These are phyloP conservation scores for Epichloe gansuensis DNA, from an alignment of 2,329 filamentous ascomycete genomes.

Conservation along the genomic window DNA sequence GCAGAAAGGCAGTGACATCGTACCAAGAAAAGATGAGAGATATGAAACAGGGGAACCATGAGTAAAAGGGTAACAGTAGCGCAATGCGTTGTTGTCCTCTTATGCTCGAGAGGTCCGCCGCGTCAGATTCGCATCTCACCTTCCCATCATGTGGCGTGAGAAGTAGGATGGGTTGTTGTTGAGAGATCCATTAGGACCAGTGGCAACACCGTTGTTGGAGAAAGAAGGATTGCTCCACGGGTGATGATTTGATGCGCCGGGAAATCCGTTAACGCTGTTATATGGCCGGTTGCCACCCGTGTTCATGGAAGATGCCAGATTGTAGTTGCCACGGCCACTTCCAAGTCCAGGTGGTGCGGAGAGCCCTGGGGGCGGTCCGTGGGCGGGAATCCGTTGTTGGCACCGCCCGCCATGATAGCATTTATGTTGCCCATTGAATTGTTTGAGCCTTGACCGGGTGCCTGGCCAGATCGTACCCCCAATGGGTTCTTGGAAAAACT, in stretches of 20 bases:
- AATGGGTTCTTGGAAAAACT: conserved; percentile 97
- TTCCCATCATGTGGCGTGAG: conserved; percentile 23
- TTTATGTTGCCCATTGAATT: conserved; percentile 42
- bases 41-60: not conserved
- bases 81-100: not conserved
- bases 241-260: conserved; percentile 11
- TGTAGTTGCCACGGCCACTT: conserved; percentile 14
- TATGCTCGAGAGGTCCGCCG: not conserved
- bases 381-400: conserved; percentile 53
- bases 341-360: conserved; percentile 60
- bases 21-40: not conserved
- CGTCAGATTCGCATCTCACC: conserved; percentile 9
- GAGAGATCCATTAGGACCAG: conserved; percentile 9
- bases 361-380: conserved; percentile 73
- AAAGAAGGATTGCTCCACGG: conserved; percentile 15
- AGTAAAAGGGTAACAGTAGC: not conserved
- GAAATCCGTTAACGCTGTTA: conserved; percentile 8
- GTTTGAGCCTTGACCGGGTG: conserved; percentile 28
- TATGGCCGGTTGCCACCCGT: conserved; percentile 9
- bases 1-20: not conserved
- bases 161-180: conserved; percentile 14
- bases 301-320: conserved; percentile 12
- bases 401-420: conserved; percentile 36
- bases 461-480: conserved; percentile 73
- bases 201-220: conserved; percentile 11